Evolutionary conservation across 2,329 filamentous ascomycete species (phyloP), one percentile per base, ranked within the genome.

Genomic region (Ophiocordyceps camponoti-rufipedis): DNA sequence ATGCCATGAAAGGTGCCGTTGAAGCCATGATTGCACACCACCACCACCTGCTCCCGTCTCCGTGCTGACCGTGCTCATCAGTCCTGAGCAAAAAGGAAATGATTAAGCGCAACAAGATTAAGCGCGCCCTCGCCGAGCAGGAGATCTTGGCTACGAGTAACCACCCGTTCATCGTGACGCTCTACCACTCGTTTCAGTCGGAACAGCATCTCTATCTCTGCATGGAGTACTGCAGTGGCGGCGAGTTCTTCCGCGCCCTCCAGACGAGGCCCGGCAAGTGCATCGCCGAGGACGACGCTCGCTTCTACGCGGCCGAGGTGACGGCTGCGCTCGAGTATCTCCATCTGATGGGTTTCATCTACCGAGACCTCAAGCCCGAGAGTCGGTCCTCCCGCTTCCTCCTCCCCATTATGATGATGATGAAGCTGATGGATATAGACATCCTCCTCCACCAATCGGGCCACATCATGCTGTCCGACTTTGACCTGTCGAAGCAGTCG

Each of bases 41-140:
- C n/a, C 33, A 28, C 3, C 28, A 29, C 8, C 10, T 8, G 35
- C 8, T 10, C 8, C 16, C 4, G 18, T 23, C 35, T 29, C 19
- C 23, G 5, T 16, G 9, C 29, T 28, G 28, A 38, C 43, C 23
- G 23, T n/a, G n/a, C n/a, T 13, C n/a, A 18, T 7, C 58, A 96
- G 91, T 98, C 6, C 62, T 98, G 63, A 96, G 88, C 73, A 98
- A 98, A 67, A 95, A 96, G 71, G 91, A 98, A 65, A 98, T 98
- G 91, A 98, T 98, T 65, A 98, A 98, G 70, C 83, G 91, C 48
- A 98, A 98, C 72, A 98, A 98, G 74, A 98, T 98, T 68, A 98
- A 98, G 74, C 80, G 91, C 59, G 91, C 91, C 13, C 72, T 98
- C 54, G 91, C 91, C 35, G 91, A 98, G 66, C 91, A 96, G 61